Evolutionary conservation across 768 basidiomycete species (phyloP).

Genomic region (Xerocomus brunneocitrinus): DNA sequence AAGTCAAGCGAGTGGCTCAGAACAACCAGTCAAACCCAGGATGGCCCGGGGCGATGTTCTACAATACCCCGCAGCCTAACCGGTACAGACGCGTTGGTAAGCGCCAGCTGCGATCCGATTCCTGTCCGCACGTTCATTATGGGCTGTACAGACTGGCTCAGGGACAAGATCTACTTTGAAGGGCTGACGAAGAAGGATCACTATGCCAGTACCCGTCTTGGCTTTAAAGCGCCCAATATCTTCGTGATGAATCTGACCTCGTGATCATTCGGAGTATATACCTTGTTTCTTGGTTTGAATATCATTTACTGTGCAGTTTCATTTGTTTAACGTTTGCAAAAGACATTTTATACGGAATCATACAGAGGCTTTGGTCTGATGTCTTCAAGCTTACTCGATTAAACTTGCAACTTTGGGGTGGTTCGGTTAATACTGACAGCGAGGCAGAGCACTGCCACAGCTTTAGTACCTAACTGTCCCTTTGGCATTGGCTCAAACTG

Average conservation of each 20-base stretch:
- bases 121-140: not conserved
- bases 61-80: conserved; percentile 42
- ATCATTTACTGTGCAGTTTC: not conserved
- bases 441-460: too few relatives aligned
- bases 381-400: too few relatives aligned
- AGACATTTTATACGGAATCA: not conserved
- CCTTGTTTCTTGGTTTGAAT: conserved; percentile 8
- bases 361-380: too few relatives aligned
- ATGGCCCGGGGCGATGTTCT: conserved; percentile 40
- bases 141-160: conserved; percentile 60
- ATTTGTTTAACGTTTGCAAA: not conserved
- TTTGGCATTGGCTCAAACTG: too few relatives aligned
- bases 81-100: conserved; percentile 60
- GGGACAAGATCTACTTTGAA: conserved; percentile 70
- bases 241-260: conserved; percentile 63
- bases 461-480: too few relatives aligned
- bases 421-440: too few relatives aligned
- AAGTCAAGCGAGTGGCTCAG: conserved; percentile 58
- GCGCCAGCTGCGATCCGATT: conserved; percentile 21
- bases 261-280: conserved; percentile 25
- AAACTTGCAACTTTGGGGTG: too few relatives aligned
- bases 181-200: conserved; percentile 53
- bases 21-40: conserved; percentile 28
- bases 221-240: conserved; percentile 75
- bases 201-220: conserved; percentile 58